A percentile compares a stretch with the other conserved stretches of the same genome.
Conservation (phyloP, 495 filamentous ascomycete genomes). For the Hypoxylon fragiforme region DNA sequence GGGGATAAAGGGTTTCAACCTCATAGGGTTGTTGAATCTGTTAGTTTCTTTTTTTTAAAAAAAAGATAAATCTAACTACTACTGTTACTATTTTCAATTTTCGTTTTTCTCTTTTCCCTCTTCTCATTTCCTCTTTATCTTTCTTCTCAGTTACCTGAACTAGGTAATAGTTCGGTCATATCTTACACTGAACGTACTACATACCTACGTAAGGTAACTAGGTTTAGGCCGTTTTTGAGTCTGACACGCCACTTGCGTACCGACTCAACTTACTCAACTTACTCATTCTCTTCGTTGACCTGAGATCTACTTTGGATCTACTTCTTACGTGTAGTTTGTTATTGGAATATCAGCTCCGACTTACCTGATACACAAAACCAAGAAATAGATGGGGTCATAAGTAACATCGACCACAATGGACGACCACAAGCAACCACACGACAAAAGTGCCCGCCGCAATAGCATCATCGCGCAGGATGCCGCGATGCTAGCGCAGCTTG, state of each 20-base stretch:
- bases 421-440: background rate
- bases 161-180: background rate
- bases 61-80: background rate
- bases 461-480: slow-evolving; percentile 45
- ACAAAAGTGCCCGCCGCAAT: slow-evolving; percentile 10
- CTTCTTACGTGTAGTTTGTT: no score
- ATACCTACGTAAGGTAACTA: no score
- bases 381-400: background rate
- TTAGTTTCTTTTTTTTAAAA: background rate
- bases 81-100: background rate
- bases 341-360: background rate
- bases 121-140: background rate
- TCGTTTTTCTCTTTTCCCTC: background rate
- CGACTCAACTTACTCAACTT: no score
- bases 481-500: slow-evolving; percentile 58
- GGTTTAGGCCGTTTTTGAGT: no score
- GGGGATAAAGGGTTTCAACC: no score
- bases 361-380: background rate
- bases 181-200: background rate
- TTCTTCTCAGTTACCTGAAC: background rate
- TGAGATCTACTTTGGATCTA: no score
- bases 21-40: no score
- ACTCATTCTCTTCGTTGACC: background rate
- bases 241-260: background rate
- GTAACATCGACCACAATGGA: slow-evolving; percentile 6